These are phyloP conservation scores for Globisporangium recalcitrans DNA, from an alignment of 352 stramenopile species.

Conservation along the genomic window DNA sequence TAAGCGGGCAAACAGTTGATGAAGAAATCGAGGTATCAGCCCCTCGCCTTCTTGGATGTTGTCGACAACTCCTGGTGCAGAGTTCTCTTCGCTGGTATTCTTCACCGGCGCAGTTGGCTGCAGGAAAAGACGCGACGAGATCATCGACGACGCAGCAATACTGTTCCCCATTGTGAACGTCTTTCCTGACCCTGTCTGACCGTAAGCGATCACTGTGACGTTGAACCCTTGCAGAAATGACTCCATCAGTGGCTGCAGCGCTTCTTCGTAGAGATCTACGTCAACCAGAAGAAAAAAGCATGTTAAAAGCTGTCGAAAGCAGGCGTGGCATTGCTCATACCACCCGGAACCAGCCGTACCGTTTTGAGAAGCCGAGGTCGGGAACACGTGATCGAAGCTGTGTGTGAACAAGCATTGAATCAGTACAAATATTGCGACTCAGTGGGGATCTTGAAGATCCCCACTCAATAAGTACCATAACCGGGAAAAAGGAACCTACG, in stretches of 20 bases:
- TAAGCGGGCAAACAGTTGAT: constrained; percentile 64
- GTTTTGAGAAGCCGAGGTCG: constrained; percentile 40
- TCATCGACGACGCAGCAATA: constrained; percentile 34
- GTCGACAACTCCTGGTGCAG: constrained; percentile 1
- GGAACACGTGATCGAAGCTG: constrained; percentile 84
- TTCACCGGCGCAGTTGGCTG: constrained; percentile 9
- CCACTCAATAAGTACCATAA: neutral
- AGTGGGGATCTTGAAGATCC: neutral
- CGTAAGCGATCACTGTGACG: constrained; percentile 84
- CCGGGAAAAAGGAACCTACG: constrained; percentile 36
- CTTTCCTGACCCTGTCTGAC: constrained; percentile 82
- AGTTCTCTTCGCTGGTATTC: neutral
- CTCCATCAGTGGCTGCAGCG: constrained; percentile 69
- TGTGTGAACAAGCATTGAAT: constrained; percentile 6
- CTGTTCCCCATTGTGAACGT: constrained; percentile 83
- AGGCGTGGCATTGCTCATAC: neutral
- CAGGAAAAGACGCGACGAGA: constrained; percentile 34
- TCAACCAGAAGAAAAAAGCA: neutral
- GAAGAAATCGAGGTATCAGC: constrained; percentile 80
- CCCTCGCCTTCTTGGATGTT: constrained; percentile 53
- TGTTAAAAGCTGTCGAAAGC: neutral
- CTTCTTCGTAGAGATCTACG: constrained; percentile 62
- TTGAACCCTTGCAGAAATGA: constrained; percentile 89
- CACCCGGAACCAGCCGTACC: constrained; percentile 18
- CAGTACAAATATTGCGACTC: neutral